These are phyloP conservation scores for Neurospora intermedia DNA, from an alignment of 495 filamentous ascomycete species.

Conservation along the genomic window DNA sequence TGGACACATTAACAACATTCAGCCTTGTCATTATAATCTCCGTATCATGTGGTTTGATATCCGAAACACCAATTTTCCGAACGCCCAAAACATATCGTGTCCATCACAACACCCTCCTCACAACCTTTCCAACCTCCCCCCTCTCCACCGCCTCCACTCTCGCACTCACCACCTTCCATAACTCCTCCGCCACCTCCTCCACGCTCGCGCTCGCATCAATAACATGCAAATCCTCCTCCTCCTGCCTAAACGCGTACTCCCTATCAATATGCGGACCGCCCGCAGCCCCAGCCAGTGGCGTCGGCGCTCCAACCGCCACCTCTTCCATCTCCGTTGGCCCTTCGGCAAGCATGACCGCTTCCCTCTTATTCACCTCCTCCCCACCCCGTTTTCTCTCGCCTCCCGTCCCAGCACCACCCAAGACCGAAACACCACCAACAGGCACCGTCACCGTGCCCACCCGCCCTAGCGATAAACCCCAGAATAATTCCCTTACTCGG, in stretches of 20 bases:
- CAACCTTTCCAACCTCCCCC: constrained; percentile 34
- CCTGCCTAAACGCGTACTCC: constrained; percentile 36
- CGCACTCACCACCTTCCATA: constrained; percentile 38
- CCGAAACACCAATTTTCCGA: no score
- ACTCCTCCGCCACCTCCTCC: constrained; percentile 40
- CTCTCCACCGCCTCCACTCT: constrained; percentile 35
- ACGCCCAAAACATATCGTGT: no score
- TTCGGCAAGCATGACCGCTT: not conserved
- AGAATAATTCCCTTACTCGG: constrained; percentile 66
- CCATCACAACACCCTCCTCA: constrained; percentile 29
- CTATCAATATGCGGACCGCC: not conserved
- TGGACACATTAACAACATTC: no score
- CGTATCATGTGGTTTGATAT: no score
- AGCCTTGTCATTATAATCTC: no score
- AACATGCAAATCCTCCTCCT: constrained; percentile 44
- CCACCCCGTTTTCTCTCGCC: not conserved
- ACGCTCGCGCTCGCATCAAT: constrained; percentile 41
- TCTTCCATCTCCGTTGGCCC: constrained; percentile 1
- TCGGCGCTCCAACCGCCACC: constrained; percentile 17
- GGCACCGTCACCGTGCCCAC: constrained; percentile 19
- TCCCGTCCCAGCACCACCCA: constrained; percentile 1
- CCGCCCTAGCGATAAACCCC: constrained; percentile 37
- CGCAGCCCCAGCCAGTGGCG: constrained; percentile 5
- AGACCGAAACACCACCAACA: not conserved
- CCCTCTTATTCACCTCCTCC: not conserved